These are phyloP conservation scores for Fusarium transvaalense DNA, from an alignment of 2,329 filamentous ascomycete species.

Conservation along the genomic window DNA sequence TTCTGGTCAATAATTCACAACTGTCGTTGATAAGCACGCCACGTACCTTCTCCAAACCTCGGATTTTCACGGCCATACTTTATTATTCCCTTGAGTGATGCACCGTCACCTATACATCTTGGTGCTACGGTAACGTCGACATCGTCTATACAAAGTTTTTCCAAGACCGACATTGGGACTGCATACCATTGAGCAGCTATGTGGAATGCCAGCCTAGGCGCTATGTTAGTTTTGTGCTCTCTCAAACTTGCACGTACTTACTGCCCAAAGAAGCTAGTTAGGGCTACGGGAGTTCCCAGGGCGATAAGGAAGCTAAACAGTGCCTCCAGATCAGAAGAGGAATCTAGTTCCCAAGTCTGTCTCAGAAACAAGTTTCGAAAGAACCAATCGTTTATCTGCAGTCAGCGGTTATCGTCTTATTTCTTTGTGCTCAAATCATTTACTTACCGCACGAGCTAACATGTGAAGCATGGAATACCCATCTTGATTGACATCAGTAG, in stretches of 20 bases:
- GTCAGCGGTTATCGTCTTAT: too few species aligned
- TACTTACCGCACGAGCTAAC: fast-evolving
- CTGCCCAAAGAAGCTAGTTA: too few species aligned
- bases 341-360: neutral
- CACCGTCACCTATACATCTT: fast-evolving
- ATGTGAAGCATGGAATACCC: neutral
- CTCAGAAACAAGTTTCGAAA: too few species aligned
- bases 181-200: fast-evolving
- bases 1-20: too few species aligned
- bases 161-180: fast-evolving
- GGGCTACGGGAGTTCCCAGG: neutral
- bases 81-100: neutral
- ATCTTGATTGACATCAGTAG: neutral
- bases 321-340: neutral
- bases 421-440: fast-evolving
- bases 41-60: neutral
- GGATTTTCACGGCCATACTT: too few species aligned
- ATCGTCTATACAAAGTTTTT: neutral
- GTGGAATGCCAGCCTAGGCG: neutral
- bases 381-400: neutral
- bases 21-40: fast-evolving
- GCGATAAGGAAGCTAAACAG: neutral
- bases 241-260: fast-evolving
- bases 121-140: fast-evolving
- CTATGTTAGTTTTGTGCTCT: fast-evolving